Base-by-base conservation (phyloP, 2,329 filamentous ascomycete genomes). In the Cordyceps javanica region DNA sequence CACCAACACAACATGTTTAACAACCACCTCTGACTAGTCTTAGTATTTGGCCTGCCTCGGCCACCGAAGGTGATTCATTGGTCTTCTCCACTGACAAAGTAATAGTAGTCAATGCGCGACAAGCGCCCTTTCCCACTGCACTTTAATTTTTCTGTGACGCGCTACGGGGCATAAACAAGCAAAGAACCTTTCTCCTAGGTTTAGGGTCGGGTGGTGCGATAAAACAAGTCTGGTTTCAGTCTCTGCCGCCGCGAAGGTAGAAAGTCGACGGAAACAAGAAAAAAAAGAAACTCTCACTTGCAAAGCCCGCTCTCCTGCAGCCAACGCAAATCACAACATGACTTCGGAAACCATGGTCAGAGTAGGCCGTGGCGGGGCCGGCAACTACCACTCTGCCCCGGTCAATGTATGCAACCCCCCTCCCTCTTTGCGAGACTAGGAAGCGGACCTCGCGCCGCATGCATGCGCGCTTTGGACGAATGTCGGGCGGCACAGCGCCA, bases 281-380 rank as follows among this genome's bases (percentile, higher is more conserved):
- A 9, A 5, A 4, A 8, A 30, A 23, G 26, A 8, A 44, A 23
- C 26, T 36, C 38, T 16, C 2, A 19, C 32, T 25, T 10, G 4
- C 14, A 32, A n/a, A n/a, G 38, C 16, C 23, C 13, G 8, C 16
- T 16, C 32, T 11, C n/a, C 26, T 19, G 14, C 14, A 19, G 21
- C 41, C 26, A 41, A 23, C 21, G 21, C 14, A 39, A 3, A 32
- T 34, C n/a, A 57, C 36, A 14, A 26, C n/a, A 59, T 58, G 55
- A 68, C 66, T 59, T 66, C 65, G 60, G 76, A 76, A 61, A 69
- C 70, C 56, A 77, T 76, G 64, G 70, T 73, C 54, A 71, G 73
- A 44, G 74, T 76, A 14, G 81, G 81, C 59, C 77, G 81, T 45
- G 81, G 81, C 45, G 81, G 81, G 39, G 80, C 80, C 14, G 81